Base-by-base conservation (phyloP, 2,329 filamentous ascomycete genomes). In the Penicillium corylophilum region DNA sequence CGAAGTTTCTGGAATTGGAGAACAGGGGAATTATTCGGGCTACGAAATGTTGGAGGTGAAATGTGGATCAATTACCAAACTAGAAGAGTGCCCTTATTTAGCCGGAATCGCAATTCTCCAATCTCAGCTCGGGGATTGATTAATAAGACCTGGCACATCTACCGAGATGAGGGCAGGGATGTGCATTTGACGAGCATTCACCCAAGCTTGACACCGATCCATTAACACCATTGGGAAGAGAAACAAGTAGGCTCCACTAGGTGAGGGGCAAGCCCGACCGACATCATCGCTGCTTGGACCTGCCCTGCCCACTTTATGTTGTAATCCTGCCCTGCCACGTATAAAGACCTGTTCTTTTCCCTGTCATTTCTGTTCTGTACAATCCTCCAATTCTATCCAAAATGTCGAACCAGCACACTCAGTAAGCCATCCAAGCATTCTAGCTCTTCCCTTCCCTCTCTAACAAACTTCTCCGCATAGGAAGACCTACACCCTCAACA, bases 401-500 rank as follows among this genome's bases (percentile, higher is more conserved):
- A 44, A 63, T 63, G 60, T 58, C 60, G 4, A 60, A 60, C 53
- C 58, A 57, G 26, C 55, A 61, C 60, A 63, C 60, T 16, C 48
- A 63, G 54, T 61, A 56, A 41, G 59, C 43, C 18, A 41, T 12
- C 13, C n/a, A 16, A n/a, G 9, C 18, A 38, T 9, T 12, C 3
- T 4, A 38, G 9, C 18, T 20, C 16, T 15, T 10, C n/a, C n/a
- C 3, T 10, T 6, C 3, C 4, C 5, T 10, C 2, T n/a, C 39
- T 41, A 41, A 41, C n/a, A 24, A 4, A n/a, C 39, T 33, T 40
- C 35, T 18, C 4, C 29, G 13, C 29, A 35, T 22, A 72, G 70
- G 46, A 72, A 71, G 53, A 63, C 61, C 18, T 74, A 75, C 64
- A 77, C 74, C 59, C 69, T 80, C 29, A 80, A 79, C 65, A 79